phyloP scores from a whole-genome alignment of 2,329 filamentous ascomycete genomes.

The Cordyceps cateniannulata region DNA sequence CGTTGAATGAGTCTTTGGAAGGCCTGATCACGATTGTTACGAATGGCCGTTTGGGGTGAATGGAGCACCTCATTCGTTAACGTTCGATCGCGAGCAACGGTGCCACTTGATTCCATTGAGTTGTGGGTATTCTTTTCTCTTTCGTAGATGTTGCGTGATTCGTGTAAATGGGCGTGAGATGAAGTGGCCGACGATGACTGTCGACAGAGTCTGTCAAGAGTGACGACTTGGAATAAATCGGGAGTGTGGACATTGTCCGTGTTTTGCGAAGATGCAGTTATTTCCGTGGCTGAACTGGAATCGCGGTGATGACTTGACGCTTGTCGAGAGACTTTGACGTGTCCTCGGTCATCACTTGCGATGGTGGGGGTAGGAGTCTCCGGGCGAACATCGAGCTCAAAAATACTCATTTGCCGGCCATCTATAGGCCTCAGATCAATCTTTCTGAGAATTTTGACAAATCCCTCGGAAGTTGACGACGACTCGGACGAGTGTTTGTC shows the following conservation, averaged over 20 bases:
- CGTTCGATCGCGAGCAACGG: background rate
- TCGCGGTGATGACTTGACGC: background rate
- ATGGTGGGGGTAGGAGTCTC: conserved; percentile 1
- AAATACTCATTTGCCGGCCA: conserved; percentile 9
- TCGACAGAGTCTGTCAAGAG: background rate
- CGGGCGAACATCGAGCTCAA: background rate
- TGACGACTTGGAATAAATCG: background rate
- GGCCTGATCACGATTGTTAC: background rate
- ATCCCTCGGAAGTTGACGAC: background rate
- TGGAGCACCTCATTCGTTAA: background rate
- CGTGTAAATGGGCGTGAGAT: background rate
- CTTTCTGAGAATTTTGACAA: conserved; percentile 1
- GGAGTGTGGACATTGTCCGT: background rate
- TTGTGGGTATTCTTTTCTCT: background rate
- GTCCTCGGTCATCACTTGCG: background rate
- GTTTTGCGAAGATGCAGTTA: background rate
- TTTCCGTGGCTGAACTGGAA: background rate
- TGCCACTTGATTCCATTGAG: background rate
- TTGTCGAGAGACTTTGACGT: background rate
- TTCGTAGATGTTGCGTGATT: background rate
- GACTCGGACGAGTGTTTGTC: background rate
- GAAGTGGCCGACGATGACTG: background rate
- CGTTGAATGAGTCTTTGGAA: conserved; percentile 4
- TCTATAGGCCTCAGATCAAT: background rate
- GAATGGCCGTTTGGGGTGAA: conserved; percentile 3